Evolutionary conservation across 352 stramenopile genomes (phyloP).

Genomic region (Thraustochytrium sp.): DNA sequence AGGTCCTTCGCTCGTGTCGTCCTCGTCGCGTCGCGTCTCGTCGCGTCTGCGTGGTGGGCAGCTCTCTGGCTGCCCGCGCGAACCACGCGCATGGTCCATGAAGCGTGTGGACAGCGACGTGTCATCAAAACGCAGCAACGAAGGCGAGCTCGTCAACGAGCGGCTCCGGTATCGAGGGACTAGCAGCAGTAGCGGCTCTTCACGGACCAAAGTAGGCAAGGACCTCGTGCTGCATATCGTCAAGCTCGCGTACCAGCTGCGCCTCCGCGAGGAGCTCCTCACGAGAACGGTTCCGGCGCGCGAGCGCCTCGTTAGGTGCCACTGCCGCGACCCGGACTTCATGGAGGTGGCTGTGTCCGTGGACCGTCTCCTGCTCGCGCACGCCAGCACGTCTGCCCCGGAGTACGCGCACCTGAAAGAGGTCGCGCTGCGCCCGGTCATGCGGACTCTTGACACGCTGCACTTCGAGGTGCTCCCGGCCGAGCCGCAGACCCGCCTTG

Average conservation of each 20-base stretch:
- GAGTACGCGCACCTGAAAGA: background rate
- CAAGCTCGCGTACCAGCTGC: background rate
- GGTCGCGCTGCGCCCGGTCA: background rate
- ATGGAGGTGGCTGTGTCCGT: conserved; percentile 10
- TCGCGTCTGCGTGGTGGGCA: too few relatives aligned
- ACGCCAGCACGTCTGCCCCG: background rate
- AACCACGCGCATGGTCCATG: too few relatives aligned
- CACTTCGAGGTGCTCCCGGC: background rate
- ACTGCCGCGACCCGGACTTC: background rate
- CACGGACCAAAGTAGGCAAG: background rate
- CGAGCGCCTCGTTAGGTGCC: background rate
- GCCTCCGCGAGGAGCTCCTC: background rate
- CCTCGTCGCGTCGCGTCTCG: too few relatives aligned
- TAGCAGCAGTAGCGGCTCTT: too few relatives aligned
- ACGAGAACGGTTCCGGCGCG: background rate
- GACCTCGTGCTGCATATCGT: background rate
- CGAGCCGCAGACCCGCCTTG: background rate
- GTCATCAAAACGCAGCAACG: too few relatives aligned
- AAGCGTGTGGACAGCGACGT: too few relatives aligned
- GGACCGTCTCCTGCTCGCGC: background rate
- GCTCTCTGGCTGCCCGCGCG: too few relatives aligned
- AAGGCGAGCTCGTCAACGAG: too few relatives aligned
- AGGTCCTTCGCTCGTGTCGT: too few relatives aligned
- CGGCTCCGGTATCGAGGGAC: too few relatives aligned
- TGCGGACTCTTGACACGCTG: background rate